These are phyloP conservation scores for Podila minutissima DNA, from an alignment of 192 early-diverging fungal species.

Conservation along the genomic window DNA sequence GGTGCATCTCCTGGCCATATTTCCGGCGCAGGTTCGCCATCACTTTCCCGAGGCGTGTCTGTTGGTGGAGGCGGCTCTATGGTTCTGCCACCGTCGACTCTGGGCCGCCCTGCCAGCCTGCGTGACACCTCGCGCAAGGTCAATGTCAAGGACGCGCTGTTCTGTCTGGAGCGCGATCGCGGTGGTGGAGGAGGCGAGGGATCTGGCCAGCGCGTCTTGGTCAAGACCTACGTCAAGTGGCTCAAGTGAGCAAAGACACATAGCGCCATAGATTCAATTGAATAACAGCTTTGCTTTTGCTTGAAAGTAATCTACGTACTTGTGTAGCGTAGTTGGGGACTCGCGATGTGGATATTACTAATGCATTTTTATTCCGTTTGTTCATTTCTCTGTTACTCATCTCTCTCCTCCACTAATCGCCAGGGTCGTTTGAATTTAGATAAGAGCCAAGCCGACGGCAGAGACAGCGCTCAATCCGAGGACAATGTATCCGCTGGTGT, in stretches of 20 bases:
- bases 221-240: conserved; percentile 60
- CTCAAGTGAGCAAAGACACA: conserved; percentile 22
- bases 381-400: not conserved
- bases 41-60: conserved; percentile 11
- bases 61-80: conserved; percentile 26
- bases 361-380: not conserved
- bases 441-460: conserved; percentile 61
- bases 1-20: not conserved
- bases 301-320: no score
- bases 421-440: conserved; percentile 46
- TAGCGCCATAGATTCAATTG: not conserved
- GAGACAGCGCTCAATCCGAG: conserved; percentile 70
- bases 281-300: no score
- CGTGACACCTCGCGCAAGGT: conserved; percentile 52
- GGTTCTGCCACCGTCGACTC: conserved; percentile 25
- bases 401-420: not conserved
- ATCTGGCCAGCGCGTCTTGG: conserved; percentile 52
- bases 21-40: conserved; percentile 2
- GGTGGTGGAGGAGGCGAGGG: conserved; percentile 53
- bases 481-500: conserved; percentile 82
- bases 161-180: conserved; percentile 76
- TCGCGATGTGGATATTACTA: no score
- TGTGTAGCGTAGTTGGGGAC: no score
- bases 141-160: conserved; percentile 77
- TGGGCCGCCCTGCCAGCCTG: conserved; percentile 25